Percentiles rank a stretch among this genome's conserved stretches.
Conservation (phyloP, 1,284 basidiomycete species). For the Heterobasidion irregulare region DNA sequence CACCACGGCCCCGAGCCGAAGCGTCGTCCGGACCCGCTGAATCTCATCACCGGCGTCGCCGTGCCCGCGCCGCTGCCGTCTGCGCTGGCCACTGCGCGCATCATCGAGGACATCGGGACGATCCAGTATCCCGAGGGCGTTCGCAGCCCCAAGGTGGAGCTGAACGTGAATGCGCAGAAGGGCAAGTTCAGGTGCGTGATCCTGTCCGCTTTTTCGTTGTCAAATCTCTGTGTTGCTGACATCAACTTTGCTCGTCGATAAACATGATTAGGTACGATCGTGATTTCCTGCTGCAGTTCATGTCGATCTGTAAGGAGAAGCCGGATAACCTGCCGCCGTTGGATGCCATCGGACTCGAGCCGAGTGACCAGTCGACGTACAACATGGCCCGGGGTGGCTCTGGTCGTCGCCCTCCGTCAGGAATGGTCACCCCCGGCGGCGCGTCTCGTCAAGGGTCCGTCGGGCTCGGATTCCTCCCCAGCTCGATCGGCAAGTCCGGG, state of each 20-base stretch:
- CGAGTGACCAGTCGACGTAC: constrained; percentile 45
- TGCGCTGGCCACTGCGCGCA: constrained; percentile 65
- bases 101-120: constrained; percentile 77
- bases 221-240: background rate
- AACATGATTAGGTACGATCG: constrained; percentile 77
- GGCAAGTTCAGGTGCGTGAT: constrained; percentile 81
- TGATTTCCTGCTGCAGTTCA: constrained; percentile 97
- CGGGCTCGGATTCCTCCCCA: constrained; percentile 44
- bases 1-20: constrained; percentile 21
- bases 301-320: constrained; percentile 92
- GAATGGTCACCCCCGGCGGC: constrained; percentile 27
- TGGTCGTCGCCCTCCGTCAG: constrained; percentile 43
- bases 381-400: constrained; percentile 55
- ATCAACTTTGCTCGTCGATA: background rate
- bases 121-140: constrained; percentile 83
- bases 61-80: constrained; percentile 47
- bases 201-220: background rate
- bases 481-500: constrained; percentile 70
- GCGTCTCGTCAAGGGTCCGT: constrained; percentile 42
- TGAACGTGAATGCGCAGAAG: constrained; percentile 78
- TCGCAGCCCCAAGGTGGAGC: constrained; percentile 76
- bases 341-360: constrained; percentile 88
- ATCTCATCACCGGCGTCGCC: constrained; percentile 42
- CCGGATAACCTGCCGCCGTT: constrained; percentile 86
- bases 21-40: constrained; percentile 66